Conservation (phyloP, 1,284 basidiomycete species). For the Tilletiaria anomala region DNA sequence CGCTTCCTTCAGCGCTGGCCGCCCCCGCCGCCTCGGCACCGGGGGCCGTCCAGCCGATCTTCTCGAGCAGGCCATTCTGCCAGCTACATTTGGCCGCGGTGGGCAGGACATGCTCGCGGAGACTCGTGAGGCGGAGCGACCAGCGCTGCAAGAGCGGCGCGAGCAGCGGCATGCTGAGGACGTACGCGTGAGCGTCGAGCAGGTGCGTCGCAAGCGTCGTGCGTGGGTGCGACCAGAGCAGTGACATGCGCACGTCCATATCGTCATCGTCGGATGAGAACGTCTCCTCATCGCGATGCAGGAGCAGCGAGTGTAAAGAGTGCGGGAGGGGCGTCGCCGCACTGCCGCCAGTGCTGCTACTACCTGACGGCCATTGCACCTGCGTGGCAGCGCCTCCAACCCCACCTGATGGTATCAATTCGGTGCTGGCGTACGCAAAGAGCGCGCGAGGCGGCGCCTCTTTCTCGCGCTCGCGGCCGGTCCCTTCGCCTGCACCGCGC, state of each 20-base stretch:
- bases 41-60: slow-evolving; percentile 20
- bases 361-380: too few relatives aligned
- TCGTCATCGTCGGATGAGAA: too few relatives aligned
- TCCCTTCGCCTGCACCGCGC: slow-evolving; percentile 28
- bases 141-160: slow-evolving; percentile 11
- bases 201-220: slow-evolving; percentile 25
- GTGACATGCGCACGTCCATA: too few relatives aligned
- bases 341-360: too few relatives aligned
- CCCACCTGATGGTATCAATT: too few relatives aligned
- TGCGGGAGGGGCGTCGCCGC: too few relatives aligned
- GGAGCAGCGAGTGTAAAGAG: too few relatives aligned
- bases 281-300: too few relatives aligned
- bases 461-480: slow-evolving; percentile 33
- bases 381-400: too few relatives aligned
- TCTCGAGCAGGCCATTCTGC: slow-evolving; percentile 25
- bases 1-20: too few relatives aligned
- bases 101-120: slow-evolving; percentile 31
- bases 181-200: slow-evolving; percentile 32
- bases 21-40: background rate
- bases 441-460: slow-evolving; percentile 6
- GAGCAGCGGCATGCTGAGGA: slow-evolving; percentile 19
- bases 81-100: slow-evolving; percentile 32
- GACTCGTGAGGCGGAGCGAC: slow-evolving; percentile 20
- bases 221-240: too few relatives aligned
- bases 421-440: too few relatives aligned